phyloP scores from a whole-genome alignment of 805 yeast species.

The Saccharomyces kudriavzevii region DNA sequence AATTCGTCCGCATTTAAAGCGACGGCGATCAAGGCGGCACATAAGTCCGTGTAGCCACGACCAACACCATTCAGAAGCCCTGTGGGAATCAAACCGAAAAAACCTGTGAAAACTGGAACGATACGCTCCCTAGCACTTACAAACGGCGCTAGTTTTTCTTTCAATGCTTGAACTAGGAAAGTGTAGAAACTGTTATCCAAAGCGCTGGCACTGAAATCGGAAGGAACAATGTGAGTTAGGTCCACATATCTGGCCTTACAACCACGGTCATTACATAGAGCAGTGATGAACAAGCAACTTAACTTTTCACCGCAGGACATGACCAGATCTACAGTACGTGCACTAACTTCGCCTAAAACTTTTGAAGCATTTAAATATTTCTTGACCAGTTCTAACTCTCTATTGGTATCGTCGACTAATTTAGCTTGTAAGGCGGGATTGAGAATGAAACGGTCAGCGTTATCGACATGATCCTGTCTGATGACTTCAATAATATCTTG shows the following conservation, averaged over 20 bases:
- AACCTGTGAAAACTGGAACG: slow-evolving; percentile 92
- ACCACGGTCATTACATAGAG: slow-evolving; percentile 77
- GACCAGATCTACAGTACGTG: slow-evolving; percentile 80
- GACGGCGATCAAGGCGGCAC: slow-evolving; percentile 95
- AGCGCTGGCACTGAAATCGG: slow-evolving; percentile 45
- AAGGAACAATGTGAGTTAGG: slow-evolving; percentile 62
- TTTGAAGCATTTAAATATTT: slow-evolving; percentile 79
- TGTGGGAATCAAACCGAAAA: slow-evolving; percentile 93
- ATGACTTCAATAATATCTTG: slow-evolving; percentile 54
- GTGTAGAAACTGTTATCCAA: slow-evolving; percentile 62
- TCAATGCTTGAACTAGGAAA: slow-evolving; percentile 45
- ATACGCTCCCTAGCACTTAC: slow-evolving; percentile 31
- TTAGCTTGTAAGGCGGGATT: slow-evolving; percentile 38
- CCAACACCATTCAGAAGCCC: slow-evolving; percentile 90
- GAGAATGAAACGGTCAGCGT: slow-evolving; percentile 52
- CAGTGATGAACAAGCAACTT: slow-evolving; percentile 82
- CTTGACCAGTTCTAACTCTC: slow-evolving; percentile 60
- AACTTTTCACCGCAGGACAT: slow-evolving; percentile 93
- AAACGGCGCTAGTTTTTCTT: slow-evolving; percentile 38
- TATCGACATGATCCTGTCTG: slow-evolving; percentile 67
- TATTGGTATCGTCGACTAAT: slow-evolving; percentile 50
- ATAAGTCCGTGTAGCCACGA: slow-evolving; percentile 93
- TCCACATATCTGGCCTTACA: slow-evolving; percentile 71
- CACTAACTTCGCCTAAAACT: slow-evolving; percentile 82
- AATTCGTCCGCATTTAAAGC: slow-evolving; percentile 87